Evolutionary conservation across 495 filamentous ascomycete genomes (phyloP), one percentile per base, ranked within the genome.

Genomic region (Neurospora sp.): DNA sequence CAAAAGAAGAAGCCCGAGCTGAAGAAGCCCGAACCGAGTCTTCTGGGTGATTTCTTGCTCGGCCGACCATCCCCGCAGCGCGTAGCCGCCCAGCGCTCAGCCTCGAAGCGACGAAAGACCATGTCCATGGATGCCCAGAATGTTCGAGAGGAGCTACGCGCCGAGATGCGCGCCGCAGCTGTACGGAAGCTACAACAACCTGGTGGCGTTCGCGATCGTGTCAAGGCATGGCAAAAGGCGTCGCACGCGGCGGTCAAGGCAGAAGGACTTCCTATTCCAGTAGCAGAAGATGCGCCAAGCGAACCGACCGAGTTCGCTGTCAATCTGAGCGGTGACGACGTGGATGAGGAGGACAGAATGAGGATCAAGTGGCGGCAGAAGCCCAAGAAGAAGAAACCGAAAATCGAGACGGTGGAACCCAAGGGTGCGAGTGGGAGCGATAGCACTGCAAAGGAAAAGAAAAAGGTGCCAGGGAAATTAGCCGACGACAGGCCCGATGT

Each of bases 221-320:
- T 94, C 20, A 90, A 90, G 69, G 86, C 88, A 82, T 94, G 92
- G 92, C 92, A 94, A 75, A 93, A 87, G 86, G 85, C 77, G 81
- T 92, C 78, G 85, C 90, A 78, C 80, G 85, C 85, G 18, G 87
- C 88, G 72, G 84, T 84, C 74, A 82, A 83, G 69, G 74, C 75
- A 6, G 75, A 81, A 37, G 78, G 77, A 12, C 79, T 79, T 11
- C 79, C 78, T 11, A 73, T 76, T 18, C 82, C 81, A 5, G 77
- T 82, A 20, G 81, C 85, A 10, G 75, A 83, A 35, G 83, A 81
- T 18, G 76, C 83, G 4, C 78, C 81, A 4, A 81, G 78, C 20
- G 83, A 86, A 72, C 83, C 84, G 5, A 85, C 83, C 48, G 83
- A 85, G 10, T 78, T 85, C 23, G 81, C 81, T 39, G 82, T 80